Percentiles rank a stretch among this genome's conserved stretches.
Evolutionary conservation across 495 filamentous ascomycete species (phyloP).

Genomic region (Amorphotheca resinae): DNA sequence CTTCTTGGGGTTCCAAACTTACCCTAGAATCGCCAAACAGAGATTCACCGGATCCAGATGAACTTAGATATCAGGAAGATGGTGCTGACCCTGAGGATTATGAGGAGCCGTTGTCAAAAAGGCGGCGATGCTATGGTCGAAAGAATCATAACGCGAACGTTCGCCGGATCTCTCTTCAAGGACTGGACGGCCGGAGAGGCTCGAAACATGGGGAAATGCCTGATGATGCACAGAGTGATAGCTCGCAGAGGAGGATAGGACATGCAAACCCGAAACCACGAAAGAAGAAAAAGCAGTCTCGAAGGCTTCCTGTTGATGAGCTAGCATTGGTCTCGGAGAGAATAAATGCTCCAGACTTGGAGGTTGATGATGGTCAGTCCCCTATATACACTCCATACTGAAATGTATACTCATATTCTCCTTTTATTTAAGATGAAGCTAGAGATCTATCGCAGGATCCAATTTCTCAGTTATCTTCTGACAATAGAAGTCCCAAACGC

Average conservation of each 20-base stretch:
- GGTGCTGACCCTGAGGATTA: background rate
- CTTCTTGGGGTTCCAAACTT: background rate
- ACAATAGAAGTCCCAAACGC: background rate
- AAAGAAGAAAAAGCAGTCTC: conserved; percentile 4
- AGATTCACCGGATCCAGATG: background rate
- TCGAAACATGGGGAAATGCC: no score
- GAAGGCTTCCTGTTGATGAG: conserved; percentile 7
- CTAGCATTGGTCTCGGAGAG: conserved; percentile 5
- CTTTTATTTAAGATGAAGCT: background rate
- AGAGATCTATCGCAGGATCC: conserved; percentile 14
- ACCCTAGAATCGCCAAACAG: background rate
- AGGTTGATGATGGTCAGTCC: no score
- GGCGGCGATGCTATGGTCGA: background rate
- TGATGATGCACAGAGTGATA: no score
- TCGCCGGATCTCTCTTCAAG: background rate
- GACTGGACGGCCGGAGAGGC: background rate
- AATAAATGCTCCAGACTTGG: background rate
- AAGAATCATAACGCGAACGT: background rate
- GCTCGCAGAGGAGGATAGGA: background rate
- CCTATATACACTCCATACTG: no score
- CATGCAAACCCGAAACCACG: background rate
- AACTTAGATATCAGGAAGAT: background rate
- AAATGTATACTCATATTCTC: no score
- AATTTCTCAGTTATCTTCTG: conserved; percentile 9
- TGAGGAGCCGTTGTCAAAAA: conserved; percentile 1